Evolutionary conservation across 257 asterid genomes (phyloP).

Genomic region (Nicotiana tomentosiformis): DNA sequence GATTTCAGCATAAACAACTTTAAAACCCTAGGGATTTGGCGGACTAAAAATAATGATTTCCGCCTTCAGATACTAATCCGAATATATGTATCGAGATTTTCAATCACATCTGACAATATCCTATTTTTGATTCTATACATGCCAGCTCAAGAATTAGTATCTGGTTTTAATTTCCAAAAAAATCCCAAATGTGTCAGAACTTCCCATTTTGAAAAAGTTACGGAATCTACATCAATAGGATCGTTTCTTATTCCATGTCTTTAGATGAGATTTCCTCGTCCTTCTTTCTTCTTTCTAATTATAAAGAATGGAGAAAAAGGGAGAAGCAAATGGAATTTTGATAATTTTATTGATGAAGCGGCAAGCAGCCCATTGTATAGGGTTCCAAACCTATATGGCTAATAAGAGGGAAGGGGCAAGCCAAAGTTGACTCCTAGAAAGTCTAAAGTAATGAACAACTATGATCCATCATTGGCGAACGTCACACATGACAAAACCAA

Average conservation of each 20-base stretch:
- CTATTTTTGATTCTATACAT: no score
- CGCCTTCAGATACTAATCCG: no score
- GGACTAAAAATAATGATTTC: no score
- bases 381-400: neutral
- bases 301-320: neutral
- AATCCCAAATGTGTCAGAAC: neutral
- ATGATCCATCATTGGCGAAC: neutral
- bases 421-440: neutral
- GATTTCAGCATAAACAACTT: no score
- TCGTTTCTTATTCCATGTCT: neutral
- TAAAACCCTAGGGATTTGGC: no score
- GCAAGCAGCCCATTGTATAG: neutral
- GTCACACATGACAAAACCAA: neutral
- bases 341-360: neutral
- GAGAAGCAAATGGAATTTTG: neutral
- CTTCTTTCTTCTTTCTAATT: neutral
- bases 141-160: no score
- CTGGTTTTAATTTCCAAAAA: no score
- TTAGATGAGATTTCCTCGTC: neutral
- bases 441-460: neutral
- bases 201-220: neutral
- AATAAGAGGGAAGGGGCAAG: neutral
- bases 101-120: no score
- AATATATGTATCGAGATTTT: no score
- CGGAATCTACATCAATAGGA: neutral